These are phyloP conservation scores for Lactarius deliciosus DNA, from an alignment of 768 basidiomycete genomes.

Conservation along the genomic window DNA sequence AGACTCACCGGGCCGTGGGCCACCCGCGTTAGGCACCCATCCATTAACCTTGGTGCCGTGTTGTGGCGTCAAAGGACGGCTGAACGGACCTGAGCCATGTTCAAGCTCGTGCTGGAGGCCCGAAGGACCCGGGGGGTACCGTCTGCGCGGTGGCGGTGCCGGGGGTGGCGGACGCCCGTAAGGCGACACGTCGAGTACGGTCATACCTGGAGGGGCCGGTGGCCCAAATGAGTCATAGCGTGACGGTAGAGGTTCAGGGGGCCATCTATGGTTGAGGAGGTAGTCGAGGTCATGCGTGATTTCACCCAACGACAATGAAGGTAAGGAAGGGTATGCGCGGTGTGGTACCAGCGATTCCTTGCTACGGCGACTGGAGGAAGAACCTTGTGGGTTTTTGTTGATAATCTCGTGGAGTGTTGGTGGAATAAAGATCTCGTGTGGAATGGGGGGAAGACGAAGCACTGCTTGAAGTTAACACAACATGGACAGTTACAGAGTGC, in stretches of 20 bases:
- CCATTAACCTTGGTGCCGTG: constrained; percentile 26
- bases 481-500: not conserved
- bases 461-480: constrained; percentile 37
- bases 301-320: constrained; percentile 34
- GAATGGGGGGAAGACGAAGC: constrained; percentile 59
- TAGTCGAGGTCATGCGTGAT: constrained; percentile 37
- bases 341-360: constrained; percentile 21
- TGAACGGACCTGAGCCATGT: constrained; percentile 23
- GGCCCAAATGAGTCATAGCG: constrained; percentile 16
- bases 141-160: constrained; percentile 17
- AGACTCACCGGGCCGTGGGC: constrained; percentile 12
- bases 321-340: constrained; percentile 36
- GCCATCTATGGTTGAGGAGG: constrained; percentile 33
- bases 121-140: constrained; percentile 27
- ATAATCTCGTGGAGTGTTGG: constrained; percentile 68
- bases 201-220: constrained; percentile 18
- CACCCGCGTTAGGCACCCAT: constrained; percentile 17
- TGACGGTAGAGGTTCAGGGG: constrained; percentile 22
- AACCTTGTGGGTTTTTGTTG: constrained; percentile 55
- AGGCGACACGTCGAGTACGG: constrained; percentile 23
- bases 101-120: constrained; percentile 26
- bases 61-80: constrained; percentile 24
- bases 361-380: constrained; percentile 29
- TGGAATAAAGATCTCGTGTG: constrained; percentile 50
- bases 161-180: constrained; percentile 21